Percentiles rank a stretch among this genome's conserved stretches.
Evolutionary conservation across 768 basidiomycete species (phyloP).

Genomic region (Phlebiopsis flavidoalba): DNA sequence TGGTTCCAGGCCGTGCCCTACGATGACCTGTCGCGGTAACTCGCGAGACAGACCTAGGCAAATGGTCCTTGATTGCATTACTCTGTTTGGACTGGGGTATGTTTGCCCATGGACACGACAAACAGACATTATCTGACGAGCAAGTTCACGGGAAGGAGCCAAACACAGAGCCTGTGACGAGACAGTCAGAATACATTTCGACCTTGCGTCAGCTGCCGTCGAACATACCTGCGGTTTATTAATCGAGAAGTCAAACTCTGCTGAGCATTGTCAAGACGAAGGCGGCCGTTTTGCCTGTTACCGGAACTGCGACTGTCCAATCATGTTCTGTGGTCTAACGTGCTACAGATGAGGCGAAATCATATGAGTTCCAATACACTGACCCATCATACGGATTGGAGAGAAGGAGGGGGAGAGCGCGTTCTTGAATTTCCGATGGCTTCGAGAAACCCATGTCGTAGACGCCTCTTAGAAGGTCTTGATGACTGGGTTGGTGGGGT

Average conservation of each 20-base stretch:
- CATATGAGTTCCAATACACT: neutral
- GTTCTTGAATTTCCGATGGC: conserved; percentile 98
- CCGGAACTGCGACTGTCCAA: conserved; percentile 99
- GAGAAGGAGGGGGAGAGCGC: conserved; percentile 87
- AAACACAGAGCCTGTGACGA: conserved; percentile 80
- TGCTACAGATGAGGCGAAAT: neutral
- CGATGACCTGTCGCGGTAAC: conserved; percentile 88
- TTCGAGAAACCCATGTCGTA: conserved; percentile 96
- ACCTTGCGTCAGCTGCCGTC: neutral
- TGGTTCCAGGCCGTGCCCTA: conserved; percentile 96
- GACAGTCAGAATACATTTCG: neutral
- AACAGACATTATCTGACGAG: conserved; percentile 97
- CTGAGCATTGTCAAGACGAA: conserved; percentile 98
- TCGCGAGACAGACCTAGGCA: conserved; percentile 56
- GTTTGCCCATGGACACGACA: conserved; percentile 91
- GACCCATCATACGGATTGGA: conserved; percentile 71
- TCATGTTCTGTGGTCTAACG: conserved; percentile 94
- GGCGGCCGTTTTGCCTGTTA: conserved; percentile 97
- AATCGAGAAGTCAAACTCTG: conserved; percentile 78
- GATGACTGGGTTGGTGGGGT: conserved; percentile 43
- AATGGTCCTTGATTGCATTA: conserved; percentile 91
- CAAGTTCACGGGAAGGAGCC: conserved; percentile 96
- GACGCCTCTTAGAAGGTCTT: conserved; percentile 88
- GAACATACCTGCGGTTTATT: conserved; percentile 74
- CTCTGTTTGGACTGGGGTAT: conserved; percentile 87